Conservation (phyloP, 2,329 filamentous ascomycete genomes). For the Colletotrichum sp. region DNA sequence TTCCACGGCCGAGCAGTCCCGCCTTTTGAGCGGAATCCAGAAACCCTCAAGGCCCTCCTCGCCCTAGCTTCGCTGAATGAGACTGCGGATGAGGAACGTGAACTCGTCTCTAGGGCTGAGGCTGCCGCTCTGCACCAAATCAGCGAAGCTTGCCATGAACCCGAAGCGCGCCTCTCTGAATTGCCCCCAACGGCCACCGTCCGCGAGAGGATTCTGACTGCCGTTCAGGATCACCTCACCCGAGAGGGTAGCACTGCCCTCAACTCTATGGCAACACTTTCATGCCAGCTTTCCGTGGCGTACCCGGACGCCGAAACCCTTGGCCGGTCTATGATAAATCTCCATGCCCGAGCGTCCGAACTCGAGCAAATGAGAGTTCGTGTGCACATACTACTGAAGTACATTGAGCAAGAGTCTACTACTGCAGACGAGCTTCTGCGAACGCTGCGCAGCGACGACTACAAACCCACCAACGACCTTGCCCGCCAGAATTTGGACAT, state of each 20-base stretch:
- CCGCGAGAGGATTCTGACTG: conserved; percentile 51
- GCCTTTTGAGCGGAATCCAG: conserved; percentile 83
- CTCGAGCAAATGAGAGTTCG: conserved; percentile 61
- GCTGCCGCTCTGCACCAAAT: conserved; percentile 63
- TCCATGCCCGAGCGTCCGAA: conserved; percentile 59
- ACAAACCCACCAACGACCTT: conserved; percentile 62
- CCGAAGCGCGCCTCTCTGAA: background rate
- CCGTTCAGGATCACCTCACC: conserved; percentile 59
- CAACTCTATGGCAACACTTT: conserved; percentile 60
- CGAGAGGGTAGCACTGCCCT: conserved; percentile 61
- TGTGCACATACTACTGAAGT: conserved; percentile 59
- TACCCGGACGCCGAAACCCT: conserved; percentile 54
- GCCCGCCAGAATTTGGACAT: conserved; percentile 76
- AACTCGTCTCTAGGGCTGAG: conserved; percentile 63
- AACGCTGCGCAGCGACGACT: conserved; percentile 50
- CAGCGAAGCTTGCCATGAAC: background rate
- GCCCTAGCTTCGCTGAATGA: conserved; percentile 80
- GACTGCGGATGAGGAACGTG: conserved; percentile 73
- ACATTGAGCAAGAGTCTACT: conserved; percentile 58
- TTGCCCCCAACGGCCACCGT: conserved; percentile 27
- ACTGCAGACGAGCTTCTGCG: conserved; percentile 42
- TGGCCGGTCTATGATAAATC: conserved; percentile 56
- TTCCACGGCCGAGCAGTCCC: conserved; percentile 70
- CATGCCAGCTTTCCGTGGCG: conserved; percentile 54
- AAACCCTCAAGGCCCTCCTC: conserved; percentile 79